Conservation (phyloP, 2,329 filamentous ascomycete species). For the Phyllosticta citrichinensis region DNA sequence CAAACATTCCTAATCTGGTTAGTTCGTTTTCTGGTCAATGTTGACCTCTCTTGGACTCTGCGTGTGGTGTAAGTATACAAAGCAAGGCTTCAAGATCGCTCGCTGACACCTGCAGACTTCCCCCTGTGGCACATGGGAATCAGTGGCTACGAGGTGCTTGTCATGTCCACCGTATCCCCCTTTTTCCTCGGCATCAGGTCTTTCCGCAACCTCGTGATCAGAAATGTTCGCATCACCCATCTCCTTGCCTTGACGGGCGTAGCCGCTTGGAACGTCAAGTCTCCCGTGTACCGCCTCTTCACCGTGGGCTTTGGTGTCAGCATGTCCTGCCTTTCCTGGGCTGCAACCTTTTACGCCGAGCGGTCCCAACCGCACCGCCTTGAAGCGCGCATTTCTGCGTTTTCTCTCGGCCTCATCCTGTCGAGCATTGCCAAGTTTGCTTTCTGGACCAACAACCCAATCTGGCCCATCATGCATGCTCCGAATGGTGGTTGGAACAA, state of each 20-base stretch:
- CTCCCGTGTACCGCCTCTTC: constrained; percentile 68
- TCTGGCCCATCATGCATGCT: constrained; percentile 90
- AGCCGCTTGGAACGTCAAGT: constrained; percentile 63
- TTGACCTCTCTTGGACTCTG: constrained; percentile 79
- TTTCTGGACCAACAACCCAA: constrained; percentile 87
- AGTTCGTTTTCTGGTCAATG: constrained; percentile 95
- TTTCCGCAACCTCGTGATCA: constrained; percentile 57
- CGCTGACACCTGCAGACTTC: constrained; percentile 52
- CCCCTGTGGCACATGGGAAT: constrained; percentile 99
- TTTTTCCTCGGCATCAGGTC: constrained; percentile 63
- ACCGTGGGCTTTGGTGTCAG: constrained; percentile 70
- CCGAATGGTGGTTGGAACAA: constrained; percentile 90
- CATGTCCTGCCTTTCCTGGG: constrained; percentile 75
- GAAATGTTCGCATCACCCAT: constrained; percentile 61
- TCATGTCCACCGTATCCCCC: constrained; percentile 77
- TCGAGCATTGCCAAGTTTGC: constrained; percentile 89
- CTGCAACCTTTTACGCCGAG: constrained; percentile 70
- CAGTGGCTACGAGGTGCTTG: constrained; percentile 84
- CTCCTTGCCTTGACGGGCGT: constrained; percentile 70
- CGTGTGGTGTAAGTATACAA: constrained; percentile 71
- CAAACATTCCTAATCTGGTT: constrained; percentile 11
- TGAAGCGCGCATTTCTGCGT: constrained; percentile 72
- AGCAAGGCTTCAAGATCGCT: background rate
- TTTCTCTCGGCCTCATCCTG: constrained; percentile 69
- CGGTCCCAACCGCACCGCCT: constrained; percentile 63